Evolutionary conservation across 2,329 filamentous ascomycete species (phyloP), one percentile per base, ranked within the genome.

Genomic region (Pseudogymnoascus sp.): DNA sequence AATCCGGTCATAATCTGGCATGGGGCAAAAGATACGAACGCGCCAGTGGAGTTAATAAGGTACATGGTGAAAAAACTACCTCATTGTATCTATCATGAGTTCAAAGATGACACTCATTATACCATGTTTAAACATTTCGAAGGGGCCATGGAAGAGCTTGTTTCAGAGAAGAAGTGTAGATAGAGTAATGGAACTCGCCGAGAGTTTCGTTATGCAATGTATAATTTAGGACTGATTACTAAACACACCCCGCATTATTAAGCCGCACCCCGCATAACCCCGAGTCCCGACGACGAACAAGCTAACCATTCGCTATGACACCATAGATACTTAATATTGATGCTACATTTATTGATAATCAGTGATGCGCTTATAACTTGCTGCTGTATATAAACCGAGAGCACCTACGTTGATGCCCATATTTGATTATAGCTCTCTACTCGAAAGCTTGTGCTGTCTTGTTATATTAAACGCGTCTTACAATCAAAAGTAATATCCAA

Each of bases 1-100:
- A 42, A 60, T 7, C 46, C 43, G 23, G 62, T 66, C 5, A 60
- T 23, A 56, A 21, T 68, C 28, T 68, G 66, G 66, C 66, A 68
- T 61, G 66, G 66, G 7, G 53, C 42, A 31, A 16, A 63, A 23
- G 66, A 68, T 64, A 60, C 63, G 5, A 67, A 65, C 38, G 63
- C 63, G 46, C 66, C 66, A 53, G 46, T 53, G n/a, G 25, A n/a
- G 2, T 53, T 53, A 31, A 53, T 53, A 53, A 28, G 46, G 11
- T 16, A 53, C 25, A 31, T 53, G 46, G 46, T 53, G 25, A 28
- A 53, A 28, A 53, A 16, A 5, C 14, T 53, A 11, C 46, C 46
- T 31, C 7, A 31, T 7, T 53, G 46, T 11, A 28, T 31, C 23
- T 53, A 53, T 53, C 46, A 49, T 49, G 43, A 49, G 43, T 49